These are phyloP conservation scores for Leptographium flavum DNA, from an alignment of 2,329 filamentous ascomycete species.

Conservation along the genomic window DNA sequence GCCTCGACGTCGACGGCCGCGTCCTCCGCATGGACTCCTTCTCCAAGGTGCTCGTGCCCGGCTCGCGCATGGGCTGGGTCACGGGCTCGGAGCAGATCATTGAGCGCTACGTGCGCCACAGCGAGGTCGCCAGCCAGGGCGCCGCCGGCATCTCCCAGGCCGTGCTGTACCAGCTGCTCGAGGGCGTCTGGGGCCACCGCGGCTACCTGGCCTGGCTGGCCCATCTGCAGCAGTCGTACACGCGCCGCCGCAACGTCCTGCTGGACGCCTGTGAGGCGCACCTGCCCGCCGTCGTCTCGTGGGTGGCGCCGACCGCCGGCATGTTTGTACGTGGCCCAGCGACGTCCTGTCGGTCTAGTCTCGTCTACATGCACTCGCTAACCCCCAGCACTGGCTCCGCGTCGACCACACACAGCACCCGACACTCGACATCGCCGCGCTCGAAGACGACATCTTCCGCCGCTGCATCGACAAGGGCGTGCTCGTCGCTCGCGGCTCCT, in stretches of 20 bases:
- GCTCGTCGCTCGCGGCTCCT: constrained; percentile 71
- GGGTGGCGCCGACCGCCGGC: constrained; percentile 67
- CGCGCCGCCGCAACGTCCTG: constrained; percentile 60
- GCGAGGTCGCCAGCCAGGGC: constrained; percentile 73
- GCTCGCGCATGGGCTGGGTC: constrained; percentile 74
- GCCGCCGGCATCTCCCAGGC: constrained; percentile 76
- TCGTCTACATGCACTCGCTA: neutral
- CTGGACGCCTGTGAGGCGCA: constrained; percentile 67
- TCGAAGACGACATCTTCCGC: constrained; percentile 82
- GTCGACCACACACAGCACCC: constrained; percentile 56
- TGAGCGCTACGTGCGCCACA: constrained; percentile 68
- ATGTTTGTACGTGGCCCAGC: constrained; percentile 69
- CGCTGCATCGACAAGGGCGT: constrained; percentile 62
- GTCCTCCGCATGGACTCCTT: constrained; percentile 88
- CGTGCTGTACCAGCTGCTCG: constrained; percentile 74
- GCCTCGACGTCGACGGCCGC: constrained; percentile 72
- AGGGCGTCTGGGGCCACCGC: constrained; percentile 73
- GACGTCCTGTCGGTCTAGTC: neutral
- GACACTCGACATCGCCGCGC: constrained; percentile 39
- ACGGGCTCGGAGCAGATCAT: constrained; percentile 75
- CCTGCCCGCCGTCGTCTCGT: constrained; percentile 62
- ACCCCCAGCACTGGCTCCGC: constrained; percentile 52
- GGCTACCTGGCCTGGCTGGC: constrained; percentile 87
- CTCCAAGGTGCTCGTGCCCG: constrained; percentile 79
- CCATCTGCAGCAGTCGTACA: constrained; percentile 68